Base-by-base conservation (phyloP, 306 rosid genomes). In the Castanopsis chinensis region DNA sequence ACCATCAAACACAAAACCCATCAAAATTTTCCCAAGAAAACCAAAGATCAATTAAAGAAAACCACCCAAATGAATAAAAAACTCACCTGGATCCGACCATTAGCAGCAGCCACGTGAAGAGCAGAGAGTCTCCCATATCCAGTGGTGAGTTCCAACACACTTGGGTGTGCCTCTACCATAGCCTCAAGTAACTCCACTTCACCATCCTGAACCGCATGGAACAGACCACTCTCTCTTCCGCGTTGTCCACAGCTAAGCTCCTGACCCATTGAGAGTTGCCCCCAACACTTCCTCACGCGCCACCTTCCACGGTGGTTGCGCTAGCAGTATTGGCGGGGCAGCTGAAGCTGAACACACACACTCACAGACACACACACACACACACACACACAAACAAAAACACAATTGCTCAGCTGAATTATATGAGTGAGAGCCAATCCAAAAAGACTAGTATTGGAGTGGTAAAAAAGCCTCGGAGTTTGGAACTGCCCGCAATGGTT, bases 81-180 rank as follows among this genome's bases (percentile, higher is more conserved):
- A 79, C 80, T 76, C 74, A 94, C 98, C 94, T 94, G 87, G 90
- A 90, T 90, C 88, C 87, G 92, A 35, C 96, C 98, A 84, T 78
- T 77, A 57, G 90, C 88, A 63, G 98, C 94, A 2, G 97, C 98
- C 25, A 90, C 87, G 80, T 94, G 98, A 27, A 94, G 82, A 1
- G 90, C 87, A 12, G 97, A 90, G 33, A 89, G 71, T 83, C 10
- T 88, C 15, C 86, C 71, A 57, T 76, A 80, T 5, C 91, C 89
- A 82, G 53, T 33, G 2, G 83, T 81, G 69, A 61, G 84, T 71
- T 88, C 86, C 81, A 93, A 77, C 3, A 89, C 73, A 82, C 64
- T 15, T 3, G 89, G 85, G 73, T 94, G 90, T 0, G 86, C 79
- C 9, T 85, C 81, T 19, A 82, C 63, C 86, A 90, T 76, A 25